Evolutionary conservation across 2,329 filamentous ascomycete species (phyloP).

Genomic region (Pezicula neosporulosa): DNA sequence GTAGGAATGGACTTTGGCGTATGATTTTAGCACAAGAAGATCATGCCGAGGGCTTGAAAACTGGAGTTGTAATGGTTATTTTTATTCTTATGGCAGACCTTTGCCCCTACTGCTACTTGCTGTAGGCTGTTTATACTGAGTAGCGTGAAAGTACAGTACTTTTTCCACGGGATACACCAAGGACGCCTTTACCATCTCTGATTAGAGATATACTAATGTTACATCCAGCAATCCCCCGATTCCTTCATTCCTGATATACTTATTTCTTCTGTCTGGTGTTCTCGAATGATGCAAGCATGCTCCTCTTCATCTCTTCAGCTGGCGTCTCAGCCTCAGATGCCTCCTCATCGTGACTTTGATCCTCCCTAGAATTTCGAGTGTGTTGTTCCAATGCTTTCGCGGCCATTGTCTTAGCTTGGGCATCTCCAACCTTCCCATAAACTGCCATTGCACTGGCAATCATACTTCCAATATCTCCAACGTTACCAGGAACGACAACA

Average conservation of each 20-base stretch:
- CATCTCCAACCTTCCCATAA: constrained; percentile 86
- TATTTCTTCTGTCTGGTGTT: constrained; percentile 26
- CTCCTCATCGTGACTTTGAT: constrained; percentile 11
- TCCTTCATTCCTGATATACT: not conserved
- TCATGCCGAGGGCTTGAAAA: too few species aligned
- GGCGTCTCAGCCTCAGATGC: constrained; percentile 24
- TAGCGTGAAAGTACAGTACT: not conserved
- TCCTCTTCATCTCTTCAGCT: constrained; percentile 40
- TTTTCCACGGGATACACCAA: not conserved
- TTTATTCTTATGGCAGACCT: not conserved
- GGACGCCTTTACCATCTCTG: not conserved
- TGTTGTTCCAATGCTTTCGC: constrained; percentile 41
- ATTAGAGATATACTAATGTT: too few species aligned
- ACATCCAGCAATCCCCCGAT: not conserved
- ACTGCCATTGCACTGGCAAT: constrained; percentile 94
- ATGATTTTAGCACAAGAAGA: constrained; percentile 8
- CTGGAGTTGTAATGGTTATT: constrained; percentile 3
- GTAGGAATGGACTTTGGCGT: constrained; percentile 53
- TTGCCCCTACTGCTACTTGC: not conserved
- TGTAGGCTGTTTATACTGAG: not conserved
- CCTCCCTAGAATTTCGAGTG: constrained; percentile 29
- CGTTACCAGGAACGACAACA: constrained; percentile 93
- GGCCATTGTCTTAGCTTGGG: constrained; percentile 67
- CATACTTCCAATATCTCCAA: constrained; percentile 94
- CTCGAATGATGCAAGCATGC: constrained; percentile 46